These are phyloP conservation scores for Puccinia horiana DNA, from an alignment of 1,284 basidiomycete genomes.

Conservation along the genomic window DNA sequence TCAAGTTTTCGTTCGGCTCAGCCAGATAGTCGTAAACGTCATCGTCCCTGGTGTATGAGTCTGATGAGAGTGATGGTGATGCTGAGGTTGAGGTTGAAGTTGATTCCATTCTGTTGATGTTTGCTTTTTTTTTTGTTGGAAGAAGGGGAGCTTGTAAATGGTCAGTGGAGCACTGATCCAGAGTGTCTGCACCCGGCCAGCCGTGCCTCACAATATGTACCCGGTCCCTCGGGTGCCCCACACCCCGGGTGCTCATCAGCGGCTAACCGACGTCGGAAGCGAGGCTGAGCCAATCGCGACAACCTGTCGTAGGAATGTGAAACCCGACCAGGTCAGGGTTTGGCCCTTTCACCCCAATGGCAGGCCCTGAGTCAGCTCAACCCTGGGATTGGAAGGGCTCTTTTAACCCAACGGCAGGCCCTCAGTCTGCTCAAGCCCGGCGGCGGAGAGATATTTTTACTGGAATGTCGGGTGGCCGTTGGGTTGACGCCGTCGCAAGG, in stretches of 20 bases:
- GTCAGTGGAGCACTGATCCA: background rate
- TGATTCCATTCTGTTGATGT: background rate
- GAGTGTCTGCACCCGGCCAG: background rate
- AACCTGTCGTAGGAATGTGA: no score
- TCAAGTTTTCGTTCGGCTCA: conserved; percentile 36
- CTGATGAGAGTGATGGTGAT: background rate
- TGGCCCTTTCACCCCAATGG: no score
- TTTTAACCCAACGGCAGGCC: no score
- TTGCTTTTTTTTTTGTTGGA: background rate
- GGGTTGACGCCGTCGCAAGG: no score
- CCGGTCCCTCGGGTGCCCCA: background rate
- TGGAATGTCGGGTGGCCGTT: no score
- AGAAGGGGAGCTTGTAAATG: background rate
- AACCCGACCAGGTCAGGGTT: no score
- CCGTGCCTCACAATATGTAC: no score
- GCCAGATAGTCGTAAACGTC: conserved; percentile 35
- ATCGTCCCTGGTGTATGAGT: background rate
- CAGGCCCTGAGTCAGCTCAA: no score
- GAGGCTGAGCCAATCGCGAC: no score
- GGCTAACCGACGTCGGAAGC: background rate
- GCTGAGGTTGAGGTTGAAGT: background rate
- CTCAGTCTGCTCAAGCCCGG: no score
- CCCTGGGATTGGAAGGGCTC: no score
- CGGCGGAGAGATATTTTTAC: no score
- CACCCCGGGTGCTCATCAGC: background rate